These are phyloP conservation scores for Paralagenidium karlingii DNA, from an alignment of 352 stramenopile species.

Conservation along the genomic window DNA sequence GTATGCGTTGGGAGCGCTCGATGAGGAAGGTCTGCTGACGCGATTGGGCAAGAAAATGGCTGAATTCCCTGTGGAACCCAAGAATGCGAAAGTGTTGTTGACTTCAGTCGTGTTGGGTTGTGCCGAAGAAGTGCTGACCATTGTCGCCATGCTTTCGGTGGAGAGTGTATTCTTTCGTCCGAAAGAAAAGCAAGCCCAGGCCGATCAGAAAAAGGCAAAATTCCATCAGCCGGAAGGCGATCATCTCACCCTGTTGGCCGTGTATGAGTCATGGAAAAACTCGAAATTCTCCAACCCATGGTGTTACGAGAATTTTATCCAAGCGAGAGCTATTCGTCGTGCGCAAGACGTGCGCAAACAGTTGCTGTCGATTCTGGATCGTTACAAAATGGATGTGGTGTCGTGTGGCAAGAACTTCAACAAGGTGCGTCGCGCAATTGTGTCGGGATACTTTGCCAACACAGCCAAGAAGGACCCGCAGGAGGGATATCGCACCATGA, in stretches of 20 bases:
- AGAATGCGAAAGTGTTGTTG: conserved; percentile 98
- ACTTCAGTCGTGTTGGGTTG: conserved; percentile 96
- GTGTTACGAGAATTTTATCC: conserved; percentile 99
- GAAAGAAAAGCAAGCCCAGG: conserved; percentile 97
- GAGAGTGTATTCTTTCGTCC: conserved; percentile 98
- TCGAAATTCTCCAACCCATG: conserved; percentile 97
- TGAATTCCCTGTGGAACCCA: conserved; percentile 98
- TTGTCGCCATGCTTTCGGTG: conserved; percentile 97
- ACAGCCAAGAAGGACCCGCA: conserved; percentile 98
- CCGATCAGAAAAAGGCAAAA: conserved; percentile 99
- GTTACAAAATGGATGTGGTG: conserved; percentile 97
- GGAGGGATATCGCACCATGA: conserved; percentile 97
- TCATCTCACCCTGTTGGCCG: conserved; percentile 95
- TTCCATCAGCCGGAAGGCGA: conserved; percentile 98
- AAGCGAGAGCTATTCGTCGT: conserved; percentile 92
- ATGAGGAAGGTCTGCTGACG: conserved; percentile 92
- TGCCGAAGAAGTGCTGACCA: conserved; percentile 97
- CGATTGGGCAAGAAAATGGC: conserved; percentile 97
- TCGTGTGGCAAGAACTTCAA: conserved; percentile 95
- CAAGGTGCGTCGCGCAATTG: conserved; percentile 96
- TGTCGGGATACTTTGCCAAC: conserved; percentile 98
- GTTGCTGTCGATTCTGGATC: conserved; percentile 97
- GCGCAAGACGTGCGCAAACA: conserved; percentile 99
- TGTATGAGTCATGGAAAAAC: conserved; percentile 98
- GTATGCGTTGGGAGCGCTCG: conserved; percentile 94